Evolutionary conservation across 352 stramenopile genomes (phyloP).

Genomic region (Phytopythium ostracodes): DNA sequence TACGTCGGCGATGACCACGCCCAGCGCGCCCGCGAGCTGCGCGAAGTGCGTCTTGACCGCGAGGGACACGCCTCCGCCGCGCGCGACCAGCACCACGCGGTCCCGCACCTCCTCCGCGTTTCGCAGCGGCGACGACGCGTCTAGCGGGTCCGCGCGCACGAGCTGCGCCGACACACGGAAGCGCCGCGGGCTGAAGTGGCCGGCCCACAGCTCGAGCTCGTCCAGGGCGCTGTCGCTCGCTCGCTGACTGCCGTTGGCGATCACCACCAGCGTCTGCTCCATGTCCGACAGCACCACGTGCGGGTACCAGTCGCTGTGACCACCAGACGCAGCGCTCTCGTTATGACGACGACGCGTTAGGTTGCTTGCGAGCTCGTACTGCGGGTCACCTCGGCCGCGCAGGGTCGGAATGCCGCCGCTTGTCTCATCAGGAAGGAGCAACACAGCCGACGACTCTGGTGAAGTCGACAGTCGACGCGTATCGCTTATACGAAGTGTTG

Average conservation of each 20-base stretch:
- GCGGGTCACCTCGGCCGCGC: conserved; percentile 42
- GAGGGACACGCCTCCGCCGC: conserved; percentile 42
- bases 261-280: conserved; percentile 31
- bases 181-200: conserved; percentile 56
- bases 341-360: conserved; percentile 12
- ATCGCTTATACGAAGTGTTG: not conserved
- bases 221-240: conserved; percentile 2
- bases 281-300: conserved; percentile 59
- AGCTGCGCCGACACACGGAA: conserved; percentile 72
- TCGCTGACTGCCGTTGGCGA: conserved; percentile 11
- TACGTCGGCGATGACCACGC: conserved; percentile 57
- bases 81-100: conserved; percentile 50
- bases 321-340: too few relatives aligned
- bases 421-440: conserved; percentile 6
- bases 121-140: conserved; percentile 43
- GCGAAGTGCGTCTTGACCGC: conserved; percentile 67
- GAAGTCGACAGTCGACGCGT: not conserved
- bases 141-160: conserved; percentile 53
- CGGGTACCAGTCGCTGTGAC: not conserved
- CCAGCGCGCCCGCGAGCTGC: conserved; percentile 60
- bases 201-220: conserved; percentile 53
- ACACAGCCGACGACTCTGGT: not conserved
- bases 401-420: conserved; percentile 29
- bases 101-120: conserved; percentile 52
- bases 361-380: conserved; percentile 25